phyloP scores from a whole-genome alignment of 2,329 filamentous ascomycete genomes.

The Cercospora sp. region DNA sequence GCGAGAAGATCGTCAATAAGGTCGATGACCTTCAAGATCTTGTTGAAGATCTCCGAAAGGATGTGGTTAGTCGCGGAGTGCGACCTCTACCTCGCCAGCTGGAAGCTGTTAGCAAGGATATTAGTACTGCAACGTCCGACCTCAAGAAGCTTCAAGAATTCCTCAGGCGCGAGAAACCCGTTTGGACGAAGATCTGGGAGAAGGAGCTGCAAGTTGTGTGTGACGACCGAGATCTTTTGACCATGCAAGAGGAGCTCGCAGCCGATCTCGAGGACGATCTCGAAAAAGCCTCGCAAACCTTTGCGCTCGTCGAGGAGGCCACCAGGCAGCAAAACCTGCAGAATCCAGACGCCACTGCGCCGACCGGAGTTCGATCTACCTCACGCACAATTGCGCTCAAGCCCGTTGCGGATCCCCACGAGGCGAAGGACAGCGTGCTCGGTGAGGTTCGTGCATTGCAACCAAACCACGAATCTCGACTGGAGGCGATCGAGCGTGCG shows the following conservation, averaged over 20 bases:
- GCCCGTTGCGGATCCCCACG: conserved; percentile 65
- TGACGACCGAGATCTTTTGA: conserved; percentile 90
- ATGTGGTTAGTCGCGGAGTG: conserved; percentile 90
- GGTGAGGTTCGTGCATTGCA: conserved; percentile 91
- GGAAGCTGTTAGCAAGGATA: conserved; percentile 85
- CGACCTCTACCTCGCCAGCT: conserved; percentile 87
- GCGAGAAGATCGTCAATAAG: conserved; percentile 83
- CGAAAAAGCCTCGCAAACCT: conserved; percentile 90
- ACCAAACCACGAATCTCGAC: conserved; percentile 87
- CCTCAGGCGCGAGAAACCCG: conserved; percentile 84
- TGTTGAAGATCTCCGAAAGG: conserved; percentile 94
- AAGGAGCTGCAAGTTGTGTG: conserved; percentile 94
- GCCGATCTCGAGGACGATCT: conserved; percentile 91
- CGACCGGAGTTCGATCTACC: conserved; percentile 39
- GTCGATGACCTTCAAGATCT: conserved; percentile 97
- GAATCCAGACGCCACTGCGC: conserved; percentile 45
- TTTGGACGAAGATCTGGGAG: conserved; percentile 99
- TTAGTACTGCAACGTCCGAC: conserved; percentile 76
- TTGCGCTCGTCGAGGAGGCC: conserved; percentile 92
- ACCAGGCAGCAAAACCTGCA: conserved; percentile 94
- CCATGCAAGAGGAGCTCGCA: conserved; percentile 92
- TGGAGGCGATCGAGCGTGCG: conserved; percentile 96
- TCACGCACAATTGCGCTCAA: conserved; percentile 44
- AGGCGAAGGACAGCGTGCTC: conserved; percentile 86
- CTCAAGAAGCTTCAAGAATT: conserved; percentile 94